Conservation (phyloP, 2,329 filamentous ascomycete species). For the Furcasterigmium furcatum region DNA sequence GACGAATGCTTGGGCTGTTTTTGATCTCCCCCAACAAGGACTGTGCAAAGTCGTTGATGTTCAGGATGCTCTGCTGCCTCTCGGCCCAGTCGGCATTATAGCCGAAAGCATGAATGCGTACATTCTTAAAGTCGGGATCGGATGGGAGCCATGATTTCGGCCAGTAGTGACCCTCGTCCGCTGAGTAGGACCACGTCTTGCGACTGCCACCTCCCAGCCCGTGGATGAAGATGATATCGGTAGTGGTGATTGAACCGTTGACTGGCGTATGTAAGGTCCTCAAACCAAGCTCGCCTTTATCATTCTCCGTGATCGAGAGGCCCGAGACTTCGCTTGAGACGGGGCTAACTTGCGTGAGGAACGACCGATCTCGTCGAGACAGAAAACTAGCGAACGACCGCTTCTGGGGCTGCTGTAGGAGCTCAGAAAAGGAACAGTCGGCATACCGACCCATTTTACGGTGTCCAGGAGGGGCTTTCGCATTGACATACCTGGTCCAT, state of each 20-base stretch:
- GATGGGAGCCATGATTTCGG: slow-evolving; percentile 27
- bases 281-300: background rate
- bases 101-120: slow-evolving; percentile 30
- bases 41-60: slow-evolving; percentile 28
- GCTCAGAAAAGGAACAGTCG: no score
- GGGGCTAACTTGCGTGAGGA: background rate
- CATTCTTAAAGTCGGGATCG: slow-evolving; percentile 24
- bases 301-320: background rate
- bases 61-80: slow-evolving; percentile 15
- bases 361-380: background rate
- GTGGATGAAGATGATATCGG: slow-evolving; percentile 41
- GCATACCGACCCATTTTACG: no score
- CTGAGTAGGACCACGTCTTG: slow-evolving; percentile 28
- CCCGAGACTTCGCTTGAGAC: background rate
- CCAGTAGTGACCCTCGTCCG: slow-evolving; percentile 26
- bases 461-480: no score
- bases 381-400: background rate
- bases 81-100: slow-evolving; percentile 27
- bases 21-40: slow-evolving; percentile 21
- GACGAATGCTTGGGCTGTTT: slow-evolving; percentile 20
- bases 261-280: background rate
- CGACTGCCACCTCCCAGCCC: slow-evolving; percentile 32
- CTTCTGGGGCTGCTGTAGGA: background rate
- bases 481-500: background rate
- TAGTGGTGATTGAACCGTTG: slow-evolving; percentile 18